Conservation (phyloP, 805 yeast species). For the Tetrapisispora pingtungensis region DNA sequence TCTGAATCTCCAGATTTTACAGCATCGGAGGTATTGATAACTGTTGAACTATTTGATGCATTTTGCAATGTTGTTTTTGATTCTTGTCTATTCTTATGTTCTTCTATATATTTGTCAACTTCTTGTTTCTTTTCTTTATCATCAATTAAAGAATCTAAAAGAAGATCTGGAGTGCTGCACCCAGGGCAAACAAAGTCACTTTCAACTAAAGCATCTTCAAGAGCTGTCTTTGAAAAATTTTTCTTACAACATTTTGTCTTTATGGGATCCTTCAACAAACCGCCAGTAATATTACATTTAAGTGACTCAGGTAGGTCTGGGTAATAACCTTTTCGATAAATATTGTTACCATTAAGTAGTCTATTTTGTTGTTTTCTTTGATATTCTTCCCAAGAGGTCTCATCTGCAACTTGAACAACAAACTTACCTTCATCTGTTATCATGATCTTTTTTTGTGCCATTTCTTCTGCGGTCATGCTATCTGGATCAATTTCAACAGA, state of each 20-base stretch:
- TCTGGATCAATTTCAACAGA: conserved; percentile 48
- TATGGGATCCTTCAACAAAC: conserved; percentile 60
- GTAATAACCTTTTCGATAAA: conserved; percentile 37
- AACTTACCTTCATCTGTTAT: conserved; percentile 91
- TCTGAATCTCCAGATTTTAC: no score
- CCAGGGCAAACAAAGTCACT: conserved; percentile 86
- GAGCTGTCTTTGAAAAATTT: conserved; percentile 47
- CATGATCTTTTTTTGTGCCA: conserved; percentile 52
- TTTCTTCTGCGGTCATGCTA: conserved; percentile 56
- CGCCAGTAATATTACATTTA: conserved; percentile 60
- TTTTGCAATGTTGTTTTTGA: conserved; percentile 5
- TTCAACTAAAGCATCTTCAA: conserved; percentile 61
- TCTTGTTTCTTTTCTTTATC: conserved; percentile 51
- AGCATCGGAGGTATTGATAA: no score
- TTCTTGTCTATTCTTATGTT: conserved; percentile 20
- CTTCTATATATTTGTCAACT: conserved; percentile 42
- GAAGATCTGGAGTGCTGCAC: conserved; percentile 64
- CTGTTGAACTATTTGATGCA: no score
- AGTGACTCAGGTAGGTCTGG: conserved; percentile 43
- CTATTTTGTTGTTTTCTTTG: conserved; percentile 49
- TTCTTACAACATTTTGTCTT: conserved; percentile 72
- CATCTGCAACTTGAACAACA: conserved; percentile 93
- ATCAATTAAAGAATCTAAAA: conserved; percentile 57
- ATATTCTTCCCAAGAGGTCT: conserved; percentile 78
- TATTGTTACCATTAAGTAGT: conserved; percentile 32